These are phyloP conservation scores for Candida sojae DNA, from an alignment of 1,139 yeast species.

Conservation along the genomic window DNA sequence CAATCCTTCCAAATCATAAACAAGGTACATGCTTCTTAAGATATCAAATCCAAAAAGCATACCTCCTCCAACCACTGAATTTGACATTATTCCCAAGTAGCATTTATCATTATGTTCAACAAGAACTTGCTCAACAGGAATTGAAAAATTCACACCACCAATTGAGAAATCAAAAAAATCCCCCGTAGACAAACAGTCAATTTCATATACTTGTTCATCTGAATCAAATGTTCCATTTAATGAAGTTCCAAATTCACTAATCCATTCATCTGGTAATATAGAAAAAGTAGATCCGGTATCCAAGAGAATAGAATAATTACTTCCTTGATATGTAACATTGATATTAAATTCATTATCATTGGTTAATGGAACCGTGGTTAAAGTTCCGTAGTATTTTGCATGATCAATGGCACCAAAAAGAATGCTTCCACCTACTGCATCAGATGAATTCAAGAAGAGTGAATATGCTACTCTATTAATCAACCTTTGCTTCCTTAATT, in stretches of 20 bases:
- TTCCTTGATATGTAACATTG: conserved; percentile 2
- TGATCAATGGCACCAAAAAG: conserved; percentile 63
- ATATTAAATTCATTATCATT: not conserved
- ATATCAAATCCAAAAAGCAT: conserved; percentile 25
- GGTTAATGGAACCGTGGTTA: conserved; percentile 29
- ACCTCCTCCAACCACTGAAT: conserved; percentile 10
- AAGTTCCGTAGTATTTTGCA: conserved; percentile 49
- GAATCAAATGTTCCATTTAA: conserved; percentile 22
- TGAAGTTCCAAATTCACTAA: conserved; percentile 35
- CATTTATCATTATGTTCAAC: conserved; percentile 12
- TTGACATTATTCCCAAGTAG: conserved; percentile 20
- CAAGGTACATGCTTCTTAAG: conserved; percentile 27
- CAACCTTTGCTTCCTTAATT: conserved; percentile 39
- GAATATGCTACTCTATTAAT: conserved; percentile 55
- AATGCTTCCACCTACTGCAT: conserved; percentile 37
- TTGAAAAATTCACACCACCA: conserved; percentile 27
- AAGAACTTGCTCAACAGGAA: conserved; percentile 26
- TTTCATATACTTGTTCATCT: conserved; percentile 17
- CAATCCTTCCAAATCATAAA: conserved; percentile 24
- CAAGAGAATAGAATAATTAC: conserved; percentile 21
- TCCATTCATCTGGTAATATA: conserved; percentile 46
- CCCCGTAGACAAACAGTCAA: conserved; percentile 15
- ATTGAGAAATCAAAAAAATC: conserved; percentile 29
- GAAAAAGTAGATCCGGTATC: conserved; percentile 73
- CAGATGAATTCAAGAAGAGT: conserved; percentile 44